These are phyloP conservation scores for Holtermannia corniformis DNA, from an alignment of 768 basidiomycete species.

Conservation along the genomic window DNA sequence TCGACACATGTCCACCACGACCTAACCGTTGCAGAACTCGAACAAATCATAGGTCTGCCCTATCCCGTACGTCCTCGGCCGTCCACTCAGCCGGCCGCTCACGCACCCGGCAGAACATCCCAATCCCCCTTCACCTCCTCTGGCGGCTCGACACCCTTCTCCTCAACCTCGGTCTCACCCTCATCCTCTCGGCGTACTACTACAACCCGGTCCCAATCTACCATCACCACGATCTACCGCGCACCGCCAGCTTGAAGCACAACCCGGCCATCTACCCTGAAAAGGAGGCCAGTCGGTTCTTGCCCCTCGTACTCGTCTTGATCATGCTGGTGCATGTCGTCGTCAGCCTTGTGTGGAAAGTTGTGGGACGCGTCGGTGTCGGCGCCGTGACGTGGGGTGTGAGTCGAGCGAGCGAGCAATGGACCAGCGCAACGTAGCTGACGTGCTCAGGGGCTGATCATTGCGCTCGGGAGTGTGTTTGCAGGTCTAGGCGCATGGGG, in stretches of 20 bases:
- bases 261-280: constrained; percentile 7
- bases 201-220: constrained; percentile 38
- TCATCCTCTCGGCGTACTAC: constrained; percentile 37
- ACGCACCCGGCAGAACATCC: constrained; percentile 27
- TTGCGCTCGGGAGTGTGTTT: constrained; percentile 37
- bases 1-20: background rate
- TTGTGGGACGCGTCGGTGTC: constrained; percentile 33
- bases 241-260: background rate
- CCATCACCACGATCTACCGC: constrained; percentile 5
- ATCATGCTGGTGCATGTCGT: constrained; percentile 23
- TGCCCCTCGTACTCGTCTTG: constrained; percentile 30
- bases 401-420: constrained; percentile 9
- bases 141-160: constrained; percentile 38
- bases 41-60: constrained; percentile 34
- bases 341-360: constrained; percentile 34
- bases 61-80: constrained; percentile 33
- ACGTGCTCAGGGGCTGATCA: constrained; percentile 32
- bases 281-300: constrained; percentile 15
- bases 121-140: constrained; percentile 35
- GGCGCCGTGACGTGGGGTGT: constrained; percentile 41
- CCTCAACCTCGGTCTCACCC: background rate
- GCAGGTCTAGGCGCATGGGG: constrained; percentile 39
- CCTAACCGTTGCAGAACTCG: constrained; percentile 24
- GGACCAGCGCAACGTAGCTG: background rate
- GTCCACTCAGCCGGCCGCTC: too few relatives aligned